phyloP scores from a whole-genome alignment of 2,329 filamentous ascomycete genomes.

The Zymoseptoria crescenta region DNA sequence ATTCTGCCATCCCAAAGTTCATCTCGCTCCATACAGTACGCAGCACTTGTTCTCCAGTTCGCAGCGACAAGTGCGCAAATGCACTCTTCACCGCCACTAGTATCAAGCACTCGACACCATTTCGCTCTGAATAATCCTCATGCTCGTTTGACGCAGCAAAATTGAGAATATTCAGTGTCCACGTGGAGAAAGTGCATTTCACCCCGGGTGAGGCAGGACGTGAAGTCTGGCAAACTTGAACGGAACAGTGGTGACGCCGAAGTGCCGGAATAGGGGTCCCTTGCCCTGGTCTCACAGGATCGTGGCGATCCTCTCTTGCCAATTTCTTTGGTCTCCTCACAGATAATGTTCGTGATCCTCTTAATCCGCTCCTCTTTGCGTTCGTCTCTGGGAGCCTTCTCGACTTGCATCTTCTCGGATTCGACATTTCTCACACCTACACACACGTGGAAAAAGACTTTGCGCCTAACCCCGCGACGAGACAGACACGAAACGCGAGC shows the following conservation, averaged over 20 bases:
- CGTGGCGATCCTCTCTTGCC: neutral
- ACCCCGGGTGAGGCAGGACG: neutral
- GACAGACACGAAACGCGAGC: neutral
- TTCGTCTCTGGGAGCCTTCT: neutral
- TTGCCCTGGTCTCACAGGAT: neutral
- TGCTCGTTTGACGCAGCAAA: too few relatives aligned
- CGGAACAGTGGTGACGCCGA: neutral
- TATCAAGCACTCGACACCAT: too few relatives aligned
- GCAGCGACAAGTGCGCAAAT: too few relatives aligned
- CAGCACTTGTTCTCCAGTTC: too few relatives aligned
- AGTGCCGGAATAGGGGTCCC: neutral
- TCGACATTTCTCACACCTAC: neutral
- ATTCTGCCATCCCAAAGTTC: too few relatives aligned
- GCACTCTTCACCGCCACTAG: too few relatives aligned
- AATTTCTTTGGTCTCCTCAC: neutral
- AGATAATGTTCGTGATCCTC: too few relatives aligned
- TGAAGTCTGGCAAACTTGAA: neutral
- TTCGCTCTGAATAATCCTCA: too few relatives aligned
- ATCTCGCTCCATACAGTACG: too few relatives aligned
- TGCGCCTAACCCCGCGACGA: too few relatives aligned
- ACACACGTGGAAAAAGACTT: neutral
- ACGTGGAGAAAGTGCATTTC: neutral
- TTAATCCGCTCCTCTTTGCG: too few relatives aligned
- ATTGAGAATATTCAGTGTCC: too few relatives aligned
- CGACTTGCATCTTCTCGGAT: neutral